Evolutionary conservation across 2,329 filamentous ascomycete species (phyloP).

Genomic region (Botrytis tulipae): DNA sequence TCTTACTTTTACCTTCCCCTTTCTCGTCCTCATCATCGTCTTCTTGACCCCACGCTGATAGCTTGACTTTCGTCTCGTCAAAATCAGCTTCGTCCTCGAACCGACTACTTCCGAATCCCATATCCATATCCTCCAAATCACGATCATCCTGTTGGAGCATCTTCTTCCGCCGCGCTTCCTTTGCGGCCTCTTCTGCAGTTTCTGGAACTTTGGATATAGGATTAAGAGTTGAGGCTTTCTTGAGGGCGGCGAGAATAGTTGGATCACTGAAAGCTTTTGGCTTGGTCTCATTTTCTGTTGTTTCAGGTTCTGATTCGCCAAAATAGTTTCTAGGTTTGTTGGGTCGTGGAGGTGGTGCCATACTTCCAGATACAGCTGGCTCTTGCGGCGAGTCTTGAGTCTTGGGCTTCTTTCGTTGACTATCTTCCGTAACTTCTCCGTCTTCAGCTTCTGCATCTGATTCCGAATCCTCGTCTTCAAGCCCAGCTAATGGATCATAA

Average conservation of each 20-base stretch:
- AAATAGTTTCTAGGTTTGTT: constrained; percentile 58
- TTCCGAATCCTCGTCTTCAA: constrained; percentile 45
- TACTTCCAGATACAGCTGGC: constrained; percentile 32
- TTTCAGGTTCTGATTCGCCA: constrained; percentile 53
- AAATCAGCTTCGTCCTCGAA: constrained; percentile 86
- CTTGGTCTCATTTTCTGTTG: constrained; percentile 37
- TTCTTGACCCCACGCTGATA: constrained; percentile 62
- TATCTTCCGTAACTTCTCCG: constrained; percentile 42
- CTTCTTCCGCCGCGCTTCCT: constrained; percentile 67
- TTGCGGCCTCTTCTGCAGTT: constrained; percentile 50
- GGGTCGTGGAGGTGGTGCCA: constrained; percentile 49
- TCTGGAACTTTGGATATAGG: constrained; percentile 44
- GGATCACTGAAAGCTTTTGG: constrained; percentile 66
- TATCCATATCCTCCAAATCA: constrained; percentile 87
- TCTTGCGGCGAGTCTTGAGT: constrained; percentile 19
- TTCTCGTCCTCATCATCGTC: constrained; percentile 47
- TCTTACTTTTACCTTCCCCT: constrained; percentile 52
- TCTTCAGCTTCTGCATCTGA: constrained; percentile 45
- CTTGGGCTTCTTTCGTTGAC: constrained; percentile 24
- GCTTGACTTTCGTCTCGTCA: constrained; percentile 63
- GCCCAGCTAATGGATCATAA: constrained; percentile 63
- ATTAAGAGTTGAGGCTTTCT: constrained; percentile 72
- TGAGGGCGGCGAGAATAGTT: constrained; percentile 77
- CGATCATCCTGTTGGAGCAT: constrained; percentile 73
- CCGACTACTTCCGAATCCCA: constrained; percentile 88